Base-by-base conservation (phyloP, 2,329 filamentous ascomycete genomes). In the Thelonectria discophora region DNA sequence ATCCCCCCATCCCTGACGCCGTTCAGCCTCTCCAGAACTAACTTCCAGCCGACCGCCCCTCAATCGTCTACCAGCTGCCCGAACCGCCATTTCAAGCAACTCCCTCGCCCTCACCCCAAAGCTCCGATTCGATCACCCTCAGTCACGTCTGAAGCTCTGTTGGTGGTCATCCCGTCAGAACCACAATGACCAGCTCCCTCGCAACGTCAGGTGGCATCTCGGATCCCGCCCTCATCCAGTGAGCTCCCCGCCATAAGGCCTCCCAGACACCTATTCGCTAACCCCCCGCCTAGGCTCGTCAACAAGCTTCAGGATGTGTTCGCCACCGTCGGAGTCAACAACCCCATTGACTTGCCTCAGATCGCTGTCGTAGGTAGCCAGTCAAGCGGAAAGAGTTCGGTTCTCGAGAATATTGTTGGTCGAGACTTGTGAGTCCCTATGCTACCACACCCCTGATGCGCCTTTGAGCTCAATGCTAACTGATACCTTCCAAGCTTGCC, bases 251-350 rank as follows among this genome's bases (percentile, higher is more conserved):
- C 63, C 55, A 56, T 62, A 51, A 58, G 53, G 55, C 54, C 59
- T 59, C 62, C 47, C 55, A 37, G 27, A 51, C 55, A 65, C 58
- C 61, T 7, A 8, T 30, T 60, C 56, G 55, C 61, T 60, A 59
- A 20, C 53, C 55, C 34, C 62, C 39, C 63, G 15, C 13, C 56
- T 72, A 90, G 87, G 75, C 90, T 98, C 72, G 95, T 99, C 77
- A 99, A 99, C 85, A 98, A 97, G 84, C 89, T 99, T 49, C 95
- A 99, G 79, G 95, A 99, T 92, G 95, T 99, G 72, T 99, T 99
- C 78, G 90, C 94, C 65, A 98, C 95, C 43, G 95, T 99, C 72
- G 95, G 95, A 72, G 95, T 98, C 75, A 95, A 97, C 87, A 99
- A 99, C 81, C 95, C 95, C 65, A 99, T 99, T 84, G 95, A 99